Percentiles rank a stretch among this genome's conserved stretches.
These are phyloP conservation scores for Bretziella fagacearum DNA, from an alignment of 2,329 filamentous ascomycete species.

Conservation along the genomic window DNA sequence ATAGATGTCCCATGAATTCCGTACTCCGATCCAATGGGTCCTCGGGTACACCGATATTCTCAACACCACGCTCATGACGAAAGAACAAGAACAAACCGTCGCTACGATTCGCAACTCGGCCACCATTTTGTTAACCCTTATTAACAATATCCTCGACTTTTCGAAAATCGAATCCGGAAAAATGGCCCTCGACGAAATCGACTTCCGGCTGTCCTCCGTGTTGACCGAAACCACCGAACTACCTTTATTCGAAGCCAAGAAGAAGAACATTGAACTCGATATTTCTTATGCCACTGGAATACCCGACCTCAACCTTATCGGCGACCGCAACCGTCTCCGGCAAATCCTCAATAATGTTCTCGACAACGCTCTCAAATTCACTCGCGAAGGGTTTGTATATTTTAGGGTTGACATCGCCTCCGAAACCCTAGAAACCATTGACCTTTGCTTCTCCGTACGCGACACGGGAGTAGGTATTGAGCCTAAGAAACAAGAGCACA, in stretches of 20 bases:
- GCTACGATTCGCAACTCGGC: slow-evolving; percentile 66
- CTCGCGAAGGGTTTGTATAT: slow-evolving; percentile 48
- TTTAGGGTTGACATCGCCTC: slow-evolving; percentile 47
- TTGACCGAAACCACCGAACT: slow-evolving; percentile 71
- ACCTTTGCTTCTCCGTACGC: slow-evolving; percentile 54
- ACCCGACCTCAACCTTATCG: slow-evolving; percentile 51
- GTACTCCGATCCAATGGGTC: slow-evolving; percentile 63
- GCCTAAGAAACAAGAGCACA: slow-evolving; percentile 51
- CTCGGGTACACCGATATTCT: slow-evolving; percentile 66
- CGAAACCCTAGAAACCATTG: slow-evolving; percentile 46
- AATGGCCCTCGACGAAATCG: slow-evolving; percentile 63
- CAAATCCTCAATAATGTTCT: slow-evolving; percentile 71
- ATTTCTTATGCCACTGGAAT: slow-evolving; percentile 47
- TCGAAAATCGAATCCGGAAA: slow-evolving; percentile 70
- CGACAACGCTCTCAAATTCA: slow-evolving; percentile 64
- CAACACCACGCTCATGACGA: slow-evolving; percentile 46
- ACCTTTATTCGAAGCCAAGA: slow-evolving; percentile 68
- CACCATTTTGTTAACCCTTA: slow-evolving; percentile 68
- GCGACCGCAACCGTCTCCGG: slow-evolving; percentile 66
- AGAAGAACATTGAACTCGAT: slow-evolving; percentile 59
- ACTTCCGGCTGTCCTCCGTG: slow-evolving; percentile 57
- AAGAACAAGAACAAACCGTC: slow-evolving; percentile 58
- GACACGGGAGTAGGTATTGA: slow-evolving; percentile 73
- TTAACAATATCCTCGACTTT: slow-evolving; percentile 83
- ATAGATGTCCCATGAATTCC: slow-evolving; percentile 65